A percentile compares a stretch with the other conserved stretches of the same genome.
Evolutionary conservation across 1,284 basidiomycete species (phyloP).

Genomic region (Rhizoctonia solani): DNA sequence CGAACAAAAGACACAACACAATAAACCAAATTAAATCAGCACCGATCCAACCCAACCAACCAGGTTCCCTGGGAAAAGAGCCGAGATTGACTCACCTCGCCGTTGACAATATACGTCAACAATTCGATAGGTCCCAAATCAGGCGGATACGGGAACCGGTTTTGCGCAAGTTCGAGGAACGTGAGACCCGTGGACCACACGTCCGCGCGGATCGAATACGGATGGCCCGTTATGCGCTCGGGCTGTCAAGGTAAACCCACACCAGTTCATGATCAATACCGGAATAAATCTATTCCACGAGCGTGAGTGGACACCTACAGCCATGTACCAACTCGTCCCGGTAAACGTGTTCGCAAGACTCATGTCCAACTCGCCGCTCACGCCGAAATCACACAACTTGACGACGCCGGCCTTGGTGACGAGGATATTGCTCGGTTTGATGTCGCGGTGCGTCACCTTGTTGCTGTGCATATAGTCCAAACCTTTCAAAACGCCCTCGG

Average conservation of each 20-base stretch:
- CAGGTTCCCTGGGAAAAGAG: background rate
- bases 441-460: slow-evolving; percentile 95
- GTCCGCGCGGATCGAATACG: slow-evolving; percentile 92
- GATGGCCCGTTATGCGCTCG: slow-evolving; percentile 86
- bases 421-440: slow-evolving; percentile 96
- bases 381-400: slow-evolving; percentile 95
- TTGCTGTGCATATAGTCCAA: slow-evolving; percentile 89
- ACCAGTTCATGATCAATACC: too few relatives aligned
- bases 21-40: too few relatives aligned
- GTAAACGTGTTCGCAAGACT: slow-evolving; percentile 95
- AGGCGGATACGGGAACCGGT: slow-evolving; percentile 93
- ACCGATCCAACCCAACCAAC: too few relatives aligned
- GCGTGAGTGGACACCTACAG: slow-evolving; percentile 60
- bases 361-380: slow-evolving; percentile 91
- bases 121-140: slow-evolving; percentile 93
- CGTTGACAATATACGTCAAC: slow-evolving; percentile 86
- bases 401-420: slow-evolving; percentile 84
- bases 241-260: slow-evolving; percentile 58
- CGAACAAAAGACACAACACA: too few relatives aligned
- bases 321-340: slow-evolving; percentile 97
- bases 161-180: slow-evolving; percentile 90
- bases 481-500: slow-evolving; percentile 88
- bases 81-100: slow-evolving; percentile 57
- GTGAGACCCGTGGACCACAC: slow-evolving; percentile 98
- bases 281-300: too few relatives aligned